Base-by-base conservation (phyloP, 371 early-diverging fungal genomes). In the Circinella minor region DNA sequence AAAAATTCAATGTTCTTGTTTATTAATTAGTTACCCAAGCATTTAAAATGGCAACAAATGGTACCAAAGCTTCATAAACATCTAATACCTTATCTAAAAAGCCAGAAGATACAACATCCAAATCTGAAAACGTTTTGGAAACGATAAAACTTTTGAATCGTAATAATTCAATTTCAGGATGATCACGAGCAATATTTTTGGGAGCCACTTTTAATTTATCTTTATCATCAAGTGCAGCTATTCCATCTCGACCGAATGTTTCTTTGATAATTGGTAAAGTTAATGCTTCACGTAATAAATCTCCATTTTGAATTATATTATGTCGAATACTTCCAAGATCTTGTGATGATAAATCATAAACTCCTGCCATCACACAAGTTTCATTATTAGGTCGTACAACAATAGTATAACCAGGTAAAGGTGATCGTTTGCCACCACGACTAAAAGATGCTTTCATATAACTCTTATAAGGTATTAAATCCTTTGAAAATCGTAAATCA, bases 401-500 rank as follows among this genome's bases (percentile, higher is more conserved):
- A 39, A 88, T 61, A 61, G 78, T 81, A 57, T 89, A 89, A 1
- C 85, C 84, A 36, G 87, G 86, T 47, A 80, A 74, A 11, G 72
- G 62, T 49, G 80, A 80, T 51, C 85, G 86, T 39, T 81, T 84
- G 6, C 89, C 89, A 9, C 77, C 81, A n/a, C 77, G 71, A 0
- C 86, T 83, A 65, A 85, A 87, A 15, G 78, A 68, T 3, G 84
- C 87, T 1, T 81, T 70, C 4, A 86, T 59, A 34, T 81, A 74
- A 0, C 71, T 71, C 74, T 89, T 89, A 70, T 89, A 89, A 0
- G 89, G 89, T 15, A 79, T 73, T 64, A 79, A 75, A 36, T 89
- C 89, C 17, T 87, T 89, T 0, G 87, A 82, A 61, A 89, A 89
- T 18, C 89, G 82, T 10, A 89, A 55, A 67, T 89, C 89, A 4